phyloP scores from a whole-genome alignment of 768 basidiomycete genomes.

The Cystoderma amianthinum region DNA sequence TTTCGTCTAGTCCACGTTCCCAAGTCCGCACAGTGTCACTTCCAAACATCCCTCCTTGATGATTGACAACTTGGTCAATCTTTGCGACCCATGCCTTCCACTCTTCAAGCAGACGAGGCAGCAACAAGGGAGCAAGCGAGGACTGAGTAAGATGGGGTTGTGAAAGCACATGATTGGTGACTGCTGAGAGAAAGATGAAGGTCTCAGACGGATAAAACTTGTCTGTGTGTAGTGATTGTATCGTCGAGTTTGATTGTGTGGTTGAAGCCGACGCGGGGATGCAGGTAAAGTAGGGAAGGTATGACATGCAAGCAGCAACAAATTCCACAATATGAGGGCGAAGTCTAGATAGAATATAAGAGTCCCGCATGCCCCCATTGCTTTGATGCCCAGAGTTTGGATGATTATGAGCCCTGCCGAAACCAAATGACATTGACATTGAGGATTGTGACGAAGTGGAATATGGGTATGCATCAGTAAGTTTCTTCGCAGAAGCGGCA shows the following conservation, averaged over 20 bases:
- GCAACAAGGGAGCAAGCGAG: conserved; percentile 47
- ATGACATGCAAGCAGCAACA: conserved; percentile 69
- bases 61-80: conserved; percentile 66
- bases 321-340: conserved; percentile 74
- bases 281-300: conserved; percentile 81
- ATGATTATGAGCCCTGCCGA: conserved; percentile 18
- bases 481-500: conserved; percentile 59
- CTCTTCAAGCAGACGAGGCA: conserved; percentile 62
- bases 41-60: conserved; percentile 74
- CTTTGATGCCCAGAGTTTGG: conserved; percentile 2
- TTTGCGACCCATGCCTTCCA: conserved; percentile 75
- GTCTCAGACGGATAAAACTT: conserved; percentile 71
- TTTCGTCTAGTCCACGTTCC: conserved; percentile 63
- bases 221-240: conserved; percentile 52
- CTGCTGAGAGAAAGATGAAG: conserved; percentile 59
- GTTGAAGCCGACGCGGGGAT: conserved; percentile 22
- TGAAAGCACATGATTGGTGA: conserved; percentile 60
- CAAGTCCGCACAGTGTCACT: conserved; percentile 61
- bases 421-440: conserved; percentile 22
- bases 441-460: conserved; percentile 37
- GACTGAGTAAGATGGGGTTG: conserved; percentile 65
- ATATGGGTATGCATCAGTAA: conserved; percentile 81
- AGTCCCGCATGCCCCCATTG: conserved; percentile 64
- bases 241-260: conserved; percentile 22
- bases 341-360: conserved; percentile 70